Base-by-base conservation (phyloP, 148 eudicot genomes). In the Diospyros lotus region DNA sequence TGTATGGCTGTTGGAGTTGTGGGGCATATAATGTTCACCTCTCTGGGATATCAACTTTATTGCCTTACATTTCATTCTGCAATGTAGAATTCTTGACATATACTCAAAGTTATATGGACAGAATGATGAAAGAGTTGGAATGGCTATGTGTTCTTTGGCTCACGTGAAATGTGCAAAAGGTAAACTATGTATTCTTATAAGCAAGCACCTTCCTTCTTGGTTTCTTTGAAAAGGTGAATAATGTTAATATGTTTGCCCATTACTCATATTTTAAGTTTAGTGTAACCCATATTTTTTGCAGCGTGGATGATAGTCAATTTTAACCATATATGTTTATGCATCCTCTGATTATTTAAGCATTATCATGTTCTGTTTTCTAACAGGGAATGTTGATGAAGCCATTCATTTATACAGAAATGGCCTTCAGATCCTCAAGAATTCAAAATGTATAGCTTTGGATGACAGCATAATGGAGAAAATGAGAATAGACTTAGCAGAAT, bases 111-210 rank as follows among this genome's bases (percentile, higher is more conserved):
- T 83, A 69, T 82, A 91, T 83, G 98, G 94, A 69, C 86, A 88
- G 76, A 81, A 73, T 68, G 94, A 93, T 77, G 94, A 83, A 83
- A 87, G 90, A 84, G 89, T 84, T 78, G 94, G 90, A 82, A 78
- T 91, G 90, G 89, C 98, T 79, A 73, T 93, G 89, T 84, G 88
- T 69, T 88, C 91, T 50, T 75, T 93, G 73, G 98, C 97, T 75
- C 81, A 88, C 78, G 93, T 82, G 63, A 93, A 93, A 81, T 91
- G 93, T 81, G 97, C 97, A 75, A 85, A 88, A 85, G 98, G 98
- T 91, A 59, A 82, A 83, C 67, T 68, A 64, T 44, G 4, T 50
- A 41, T 13, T 59, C 63, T 58, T 75, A 74, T 58, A 62, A 75
- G 18, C 61, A 62, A 43, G 17, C 2, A 4, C 2, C 1, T 59